phyloP scores from a whole-genome alignment of 2,329 filamentous ascomycete species.

The Hymenoscyphus scutula region DNA sequence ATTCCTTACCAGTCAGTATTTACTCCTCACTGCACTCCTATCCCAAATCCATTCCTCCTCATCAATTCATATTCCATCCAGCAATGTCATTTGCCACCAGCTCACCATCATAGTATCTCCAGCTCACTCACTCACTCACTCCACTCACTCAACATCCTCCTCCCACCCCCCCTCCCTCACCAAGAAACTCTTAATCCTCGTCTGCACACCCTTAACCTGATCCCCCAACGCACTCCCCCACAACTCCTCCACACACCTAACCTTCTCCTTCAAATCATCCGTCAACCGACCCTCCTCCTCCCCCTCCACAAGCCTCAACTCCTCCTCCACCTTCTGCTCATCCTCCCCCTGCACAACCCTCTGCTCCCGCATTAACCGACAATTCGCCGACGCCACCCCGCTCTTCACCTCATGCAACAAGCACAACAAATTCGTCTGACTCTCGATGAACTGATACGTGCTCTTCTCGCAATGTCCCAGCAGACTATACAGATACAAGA shows the following conservation, averaged over 20 bases:
- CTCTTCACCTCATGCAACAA: slow-evolving; percentile 88
- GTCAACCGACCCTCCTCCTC: slow-evolving; percentile 71
- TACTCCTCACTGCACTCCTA: not conserved
- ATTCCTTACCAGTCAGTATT: not conserved
- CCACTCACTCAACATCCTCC: slow-evolving; percentile 24
- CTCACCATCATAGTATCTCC: not conserved
- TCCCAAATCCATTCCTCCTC: not conserved
- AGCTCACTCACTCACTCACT: no score
- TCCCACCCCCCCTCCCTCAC: slow-evolving; percentile 80
- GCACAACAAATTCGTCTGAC: slow-evolving; percentile 86
- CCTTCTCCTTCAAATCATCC: slow-evolving; percentile 88
- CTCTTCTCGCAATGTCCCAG: slow-evolving; percentile 86
- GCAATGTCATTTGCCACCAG: no score
- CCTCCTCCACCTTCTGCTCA: slow-evolving; percentile 40
- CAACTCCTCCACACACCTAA: slow-evolving; percentile 83
- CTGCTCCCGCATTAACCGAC: slow-evolving; percentile 65
- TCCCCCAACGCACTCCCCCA: slow-evolving; percentile 86
- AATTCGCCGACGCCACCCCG: slow-evolving; percentile 67
- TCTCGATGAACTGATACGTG: slow-evolving; percentile 95
- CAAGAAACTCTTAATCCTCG: slow-evolving; percentile 70
- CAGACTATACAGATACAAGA: slow-evolving; percentile 87
- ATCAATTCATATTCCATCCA: no score
- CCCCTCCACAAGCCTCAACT: slow-evolving; percentile 55
- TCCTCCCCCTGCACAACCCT: slow-evolving; percentile 41
- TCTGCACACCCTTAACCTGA: slow-evolving; percentile 69